Evolutionary conservation across 2,329 filamentous ascomycete genomes (phyloP), one percentile per base, ranked within the genome.

Genomic region (Daldinia eschscholtzii): DNA sequence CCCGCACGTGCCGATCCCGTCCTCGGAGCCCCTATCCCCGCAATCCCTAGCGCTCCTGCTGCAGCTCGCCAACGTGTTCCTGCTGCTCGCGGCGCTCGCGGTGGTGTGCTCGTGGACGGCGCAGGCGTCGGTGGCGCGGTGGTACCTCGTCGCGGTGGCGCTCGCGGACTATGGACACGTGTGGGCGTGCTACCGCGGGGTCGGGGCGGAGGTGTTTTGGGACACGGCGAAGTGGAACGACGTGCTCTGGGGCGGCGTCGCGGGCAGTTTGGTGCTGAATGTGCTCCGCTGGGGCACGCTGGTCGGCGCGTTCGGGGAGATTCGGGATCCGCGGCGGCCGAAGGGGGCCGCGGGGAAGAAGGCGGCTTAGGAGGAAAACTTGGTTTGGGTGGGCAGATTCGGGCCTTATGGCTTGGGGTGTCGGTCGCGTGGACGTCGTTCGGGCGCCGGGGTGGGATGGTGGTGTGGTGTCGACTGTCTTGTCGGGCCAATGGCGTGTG

Each of bases 131-230:
- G 72, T 74, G 0, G 69, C 75, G 7, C 71, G 71, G 6, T 61
- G 71, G 61, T 79, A 78, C 46, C 72, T 79, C 1, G 39, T 74
- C 5, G 72, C 68, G 13, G 73, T 80, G 6, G 74, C 77, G 15
- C 46, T 80, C 12, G 78, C 78, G 2, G 79, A 80, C 65, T 78
- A 76, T 59, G 78, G 79, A 2, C 79, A 80, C 65, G 73, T 80
- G 41, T 79, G 74, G 67, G 76, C 76, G 9, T 70, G 70, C 13
- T 80, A 80, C 59, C 58, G 67, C 13, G 76, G 74, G 12, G 70
- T 79, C 1, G 78, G 77, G 1, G 37, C 64, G 1, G 74, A 77
- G 0, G 48, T 75, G 3, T 75, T 80, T 35, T 73, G 75, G 48
- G 52, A 74, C 20, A 30, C 65, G 6, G 26, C 6, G 1, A 56